Evolutionary conservation across 441 rosid species (phyloP), one percentile per base, ranked within the genome.

Genomic region (Populus hybrid): DNA sequence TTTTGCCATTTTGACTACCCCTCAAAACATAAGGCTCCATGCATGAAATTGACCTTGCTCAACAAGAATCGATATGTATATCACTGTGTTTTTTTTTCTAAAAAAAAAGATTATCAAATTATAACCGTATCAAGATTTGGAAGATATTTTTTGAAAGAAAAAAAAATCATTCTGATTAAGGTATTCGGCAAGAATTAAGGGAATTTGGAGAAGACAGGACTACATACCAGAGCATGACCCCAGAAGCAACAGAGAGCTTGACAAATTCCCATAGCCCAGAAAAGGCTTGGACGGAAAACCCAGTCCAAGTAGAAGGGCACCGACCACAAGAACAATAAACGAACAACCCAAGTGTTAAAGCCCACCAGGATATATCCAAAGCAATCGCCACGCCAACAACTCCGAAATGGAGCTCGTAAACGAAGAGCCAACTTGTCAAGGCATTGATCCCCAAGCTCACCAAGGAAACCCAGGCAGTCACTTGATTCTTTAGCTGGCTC

Each of bases 291-390:
- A 53, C 26, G 1, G 93, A 89, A 74, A 83, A 89, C 45, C 95
- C 95, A 0, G 78, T 75, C 93, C 95, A 91, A 14, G 95, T 84
- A 29, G 83, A 59, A 0, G 93, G 90, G 21, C 93, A 91, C 12
- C 89, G 80, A 5, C 93, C 93, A 3, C 75, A 82, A 0, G 81
- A 40, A 40, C 12, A 29, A 63, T 86, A 89, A 11, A 28, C 36
- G 3, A 67, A 67, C n/a, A 67, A 28, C 36, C 69, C 69, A 28
- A 67, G 18, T 12, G 16, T 18, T 26, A 67, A 12, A 67, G 31
- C 36, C 69, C 69, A 67, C 69, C 69, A 67, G n/a, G 69, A 67
- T 26, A 67, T 11, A 67, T 67, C 69, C n/a, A 67, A 18, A 28
- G 69, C 69, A 29, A 67, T 26, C 29, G 69, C 69, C 20, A 28